phyloP scores from a whole-genome alignment of 2,329 filamentous ascomycete species.

The Neoarthrinium moseri region DNA sequence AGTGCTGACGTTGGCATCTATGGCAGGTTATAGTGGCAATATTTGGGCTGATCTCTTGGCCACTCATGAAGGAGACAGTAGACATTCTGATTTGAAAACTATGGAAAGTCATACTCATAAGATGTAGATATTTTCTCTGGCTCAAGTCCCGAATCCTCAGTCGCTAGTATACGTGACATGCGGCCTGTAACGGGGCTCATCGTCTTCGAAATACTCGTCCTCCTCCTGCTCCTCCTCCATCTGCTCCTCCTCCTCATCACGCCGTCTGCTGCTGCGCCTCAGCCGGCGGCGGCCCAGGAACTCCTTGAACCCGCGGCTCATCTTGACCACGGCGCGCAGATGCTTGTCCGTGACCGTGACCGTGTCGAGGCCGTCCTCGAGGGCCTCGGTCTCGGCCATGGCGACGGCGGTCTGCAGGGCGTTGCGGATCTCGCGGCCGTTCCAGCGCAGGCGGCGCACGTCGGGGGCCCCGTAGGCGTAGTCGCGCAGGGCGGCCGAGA shows the following conservation, averaged over 20 bases:
- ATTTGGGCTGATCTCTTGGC: no score
- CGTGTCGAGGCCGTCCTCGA: slow-evolving; percentile 23
- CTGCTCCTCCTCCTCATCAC: slow-evolving; percentile 11
- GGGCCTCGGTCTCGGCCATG: slow-evolving; percentile 26
- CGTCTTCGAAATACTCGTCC: no score
- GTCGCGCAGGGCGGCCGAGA: slow-evolving; percentile 35
- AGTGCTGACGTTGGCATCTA: no score
- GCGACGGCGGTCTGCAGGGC: slow-evolving; percentile 28
- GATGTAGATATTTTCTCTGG: no score
- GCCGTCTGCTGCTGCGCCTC: slow-evolving; percentile 11
- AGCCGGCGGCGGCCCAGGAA: slow-evolving; percentile 20
- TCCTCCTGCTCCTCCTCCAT: neutral
- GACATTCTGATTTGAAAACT: no score
- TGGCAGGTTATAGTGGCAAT: no score
- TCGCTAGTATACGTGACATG: no score
- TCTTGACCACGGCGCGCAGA: slow-evolving; percentile 33
- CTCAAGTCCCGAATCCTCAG: no score
- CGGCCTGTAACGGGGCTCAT: no score
- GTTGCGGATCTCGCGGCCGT: slow-evolving; percentile 34
- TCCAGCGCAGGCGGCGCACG: slow-evolving; percentile 36
- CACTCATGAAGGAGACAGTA: no score
- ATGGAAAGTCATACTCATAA: no score
- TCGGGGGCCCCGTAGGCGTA: slow-evolving; percentile 36
- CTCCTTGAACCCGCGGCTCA: slow-evolving; percentile 37
- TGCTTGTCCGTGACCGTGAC: slow-evolving; percentile 32